Evolutionary conservation across 345 rosid species (phyloP).

Genomic region (Heritiera littoralis): DNA sequence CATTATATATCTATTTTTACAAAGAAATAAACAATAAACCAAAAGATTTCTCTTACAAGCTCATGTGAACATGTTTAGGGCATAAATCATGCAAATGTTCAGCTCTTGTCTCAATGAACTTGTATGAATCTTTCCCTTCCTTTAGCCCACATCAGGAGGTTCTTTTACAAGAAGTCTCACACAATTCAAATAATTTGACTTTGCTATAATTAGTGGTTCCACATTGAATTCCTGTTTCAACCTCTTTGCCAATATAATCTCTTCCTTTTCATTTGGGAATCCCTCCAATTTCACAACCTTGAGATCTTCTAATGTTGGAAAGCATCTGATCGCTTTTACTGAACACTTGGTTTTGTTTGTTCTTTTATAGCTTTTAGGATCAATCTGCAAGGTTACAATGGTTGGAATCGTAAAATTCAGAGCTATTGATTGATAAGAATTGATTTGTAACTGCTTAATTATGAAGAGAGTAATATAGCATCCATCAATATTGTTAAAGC

Average conservation of each 20-base stretch:
- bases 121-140: constrained; percentile 7
- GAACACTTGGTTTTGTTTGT: background rate
- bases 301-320: background rate
- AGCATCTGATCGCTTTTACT: background rate
- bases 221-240: constrained; percentile 5
- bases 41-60: background rate
- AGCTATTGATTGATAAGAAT: background rate
- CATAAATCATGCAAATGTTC: constrained; percentile 10
- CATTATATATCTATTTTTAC: background rate
- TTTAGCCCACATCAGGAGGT: background rate
- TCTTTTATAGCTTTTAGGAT: background rate
- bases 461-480: background rate
- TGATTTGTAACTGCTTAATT: background rate
- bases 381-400: background rate
- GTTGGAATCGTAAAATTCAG: background rate
- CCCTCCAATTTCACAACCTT: background rate
- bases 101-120: constrained; percentile 11
- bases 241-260: background rate
- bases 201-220: constrained; percentile 8
- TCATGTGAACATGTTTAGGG: constrained; percentile 21
- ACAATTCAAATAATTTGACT: constrained; percentile 17
- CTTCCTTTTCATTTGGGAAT: constrained; percentile 7
- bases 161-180: background rate
- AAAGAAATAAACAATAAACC: background rate
- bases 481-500: background rate